These are phyloP conservation scores for Wickerhamomyces sp. DNA, from an alignment of 1,139 yeast species.

Conservation along the genomic window DNA sequence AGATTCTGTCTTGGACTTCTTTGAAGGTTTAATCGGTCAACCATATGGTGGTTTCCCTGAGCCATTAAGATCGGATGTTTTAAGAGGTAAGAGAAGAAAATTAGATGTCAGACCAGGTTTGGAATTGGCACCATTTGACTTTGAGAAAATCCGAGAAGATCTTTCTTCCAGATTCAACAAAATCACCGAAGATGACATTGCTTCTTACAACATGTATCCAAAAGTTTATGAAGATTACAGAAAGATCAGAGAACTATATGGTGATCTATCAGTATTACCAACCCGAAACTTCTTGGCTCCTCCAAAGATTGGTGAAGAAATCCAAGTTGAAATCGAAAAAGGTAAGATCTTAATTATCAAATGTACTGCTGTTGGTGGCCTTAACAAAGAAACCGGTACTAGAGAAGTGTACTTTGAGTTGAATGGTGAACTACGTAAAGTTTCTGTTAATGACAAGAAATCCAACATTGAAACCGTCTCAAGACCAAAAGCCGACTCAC, in stretches of 20 bases:
- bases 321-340: constrained; percentile 83
- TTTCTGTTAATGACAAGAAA: constrained; percentile 82
- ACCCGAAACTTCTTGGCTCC: constrained; percentile 87
- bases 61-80: constrained; percentile 87
- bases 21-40: constrained; percentile 98
- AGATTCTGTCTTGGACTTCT: constrained; percentile 93
- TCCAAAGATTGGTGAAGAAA: constrained; percentile 82
- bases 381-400: constrained; percentile 77
- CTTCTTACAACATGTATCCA: constrained; percentile 96
- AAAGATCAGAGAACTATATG: constrained; percentile 70
- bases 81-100: constrained; percentile 87
- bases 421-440: constrained; percentile 97
- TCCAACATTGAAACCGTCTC: constrained; percentile 81
- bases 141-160: constrained; percentile 66
- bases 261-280: constrained; percentile 91
- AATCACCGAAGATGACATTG: constrained; percentile 83
- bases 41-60: constrained; percentile 99
- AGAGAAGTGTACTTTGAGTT: constrained; percentile 97
- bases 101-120: constrained; percentile 89
- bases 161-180: constrained; percentile 59
- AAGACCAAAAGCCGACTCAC: constrained; percentile 85
- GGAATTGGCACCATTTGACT: constrained; percentile 76
- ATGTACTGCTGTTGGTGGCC: constrained; percentile 89
- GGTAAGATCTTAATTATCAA: constrained; percentile 93
- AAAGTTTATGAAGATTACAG: constrained; percentile 89